Conservation (phyloP, 2,329 filamentous ascomycete species). For the Alternaria solani region DNA sequence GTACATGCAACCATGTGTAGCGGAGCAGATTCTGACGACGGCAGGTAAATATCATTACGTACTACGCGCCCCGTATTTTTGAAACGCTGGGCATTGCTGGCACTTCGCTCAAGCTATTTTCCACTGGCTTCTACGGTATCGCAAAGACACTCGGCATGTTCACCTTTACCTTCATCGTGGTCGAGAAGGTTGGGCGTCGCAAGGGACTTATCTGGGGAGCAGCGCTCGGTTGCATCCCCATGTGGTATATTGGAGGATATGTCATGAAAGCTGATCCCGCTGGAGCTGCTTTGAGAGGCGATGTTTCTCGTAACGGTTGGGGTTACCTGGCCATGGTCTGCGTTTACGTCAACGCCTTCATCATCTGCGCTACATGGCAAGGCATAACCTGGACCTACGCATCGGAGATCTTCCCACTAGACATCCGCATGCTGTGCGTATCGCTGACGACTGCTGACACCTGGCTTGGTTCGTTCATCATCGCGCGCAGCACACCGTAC, state of each 20-base stretch:
- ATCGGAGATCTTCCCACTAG: slow-evolving; percentile 59
- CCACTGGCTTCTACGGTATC: slow-evolving; percentile 62
- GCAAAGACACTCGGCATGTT: slow-evolving; percentile 51
- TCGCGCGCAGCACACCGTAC: slow-evolving; percentile 50
- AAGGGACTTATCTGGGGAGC: slow-evolving; percentile 59
- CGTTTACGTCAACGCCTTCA: slow-evolving; percentile 64
- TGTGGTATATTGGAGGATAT: slow-evolving; percentile 63
- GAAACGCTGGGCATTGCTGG: slow-evolving; percentile 57
- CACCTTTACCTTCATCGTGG: slow-evolving; percentile 51
- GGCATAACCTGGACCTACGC: slow-evolving; percentile 56
- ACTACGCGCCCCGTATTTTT: slow-evolving; percentile 51
- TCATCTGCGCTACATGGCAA: slow-evolving; percentile 59
- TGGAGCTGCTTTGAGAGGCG: slow-evolving; percentile 53
- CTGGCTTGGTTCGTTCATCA: slow-evolving; percentile 53
- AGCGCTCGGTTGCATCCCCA: slow-evolving; percentile 57
- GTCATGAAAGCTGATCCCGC: slow-evolving; percentile 62
- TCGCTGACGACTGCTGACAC: slow-evolving; percentile 51
- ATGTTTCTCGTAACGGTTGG: slow-evolving; percentile 55
- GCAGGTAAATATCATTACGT: slow-evolving; percentile 47
- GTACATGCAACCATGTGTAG: not conserved
- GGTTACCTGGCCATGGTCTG: slow-evolving; percentile 64
- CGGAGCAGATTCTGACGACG: slow-evolving; percentile 12
- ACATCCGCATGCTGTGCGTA: slow-evolving; percentile 53
- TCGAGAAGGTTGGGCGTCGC: slow-evolving; percentile 52
- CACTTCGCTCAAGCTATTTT: slow-evolving; percentile 53